Evolutionary conservation across 352 stramenopile species (phyloP).

Genomic region (Pythium dissotocum): DNA sequence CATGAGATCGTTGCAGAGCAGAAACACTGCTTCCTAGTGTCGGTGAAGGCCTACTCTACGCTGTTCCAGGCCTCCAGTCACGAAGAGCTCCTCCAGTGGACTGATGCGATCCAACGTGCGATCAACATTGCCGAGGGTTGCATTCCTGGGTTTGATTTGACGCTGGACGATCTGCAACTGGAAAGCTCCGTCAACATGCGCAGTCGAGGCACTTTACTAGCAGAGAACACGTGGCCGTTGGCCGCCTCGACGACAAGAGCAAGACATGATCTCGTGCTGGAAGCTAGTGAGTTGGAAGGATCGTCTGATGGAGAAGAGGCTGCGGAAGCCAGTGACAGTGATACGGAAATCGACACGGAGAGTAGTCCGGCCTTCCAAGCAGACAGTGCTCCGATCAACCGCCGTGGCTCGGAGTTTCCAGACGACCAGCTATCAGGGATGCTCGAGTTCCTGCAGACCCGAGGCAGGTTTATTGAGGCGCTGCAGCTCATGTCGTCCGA

Average conservation of each 20-base stretch:
- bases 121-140: constrained; percentile 71
- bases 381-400: not conserved
- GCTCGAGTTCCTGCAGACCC: constrained; percentile 59
- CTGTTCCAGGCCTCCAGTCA: constrained; percentile 61
- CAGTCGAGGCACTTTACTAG: constrained; percentile 29
- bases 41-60: constrained; percentile 56
- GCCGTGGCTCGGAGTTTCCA: constrained; percentile 27
- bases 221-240: constrained; percentile 17
- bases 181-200: constrained; percentile 60
- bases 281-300: constrained; percentile 9
- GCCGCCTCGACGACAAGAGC: constrained; percentile 1
- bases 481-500: constrained; percentile 71
- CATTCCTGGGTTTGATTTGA: constrained; percentile 46
- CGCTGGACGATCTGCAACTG: constrained; percentile 49
- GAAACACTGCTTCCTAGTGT: constrained; percentile 70
- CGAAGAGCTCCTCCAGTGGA: constrained; percentile 56
- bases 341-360: constrained; percentile 14
- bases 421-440: constrained; percentile 54
- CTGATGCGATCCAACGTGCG: constrained; percentile 57
- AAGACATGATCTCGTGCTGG: constrained; percentile 1
- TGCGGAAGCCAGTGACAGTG: constrained; percentile 5
- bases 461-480: constrained; percentile 70
- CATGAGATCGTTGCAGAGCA: constrained; percentile 63
- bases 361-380: not conserved
- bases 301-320: constrained; percentile 36